These are phyloP conservation scores for Drechslera avenae DNA, from an alignment of 2,329 filamentous ascomycete genomes.

Conservation along the genomic window DNA sequence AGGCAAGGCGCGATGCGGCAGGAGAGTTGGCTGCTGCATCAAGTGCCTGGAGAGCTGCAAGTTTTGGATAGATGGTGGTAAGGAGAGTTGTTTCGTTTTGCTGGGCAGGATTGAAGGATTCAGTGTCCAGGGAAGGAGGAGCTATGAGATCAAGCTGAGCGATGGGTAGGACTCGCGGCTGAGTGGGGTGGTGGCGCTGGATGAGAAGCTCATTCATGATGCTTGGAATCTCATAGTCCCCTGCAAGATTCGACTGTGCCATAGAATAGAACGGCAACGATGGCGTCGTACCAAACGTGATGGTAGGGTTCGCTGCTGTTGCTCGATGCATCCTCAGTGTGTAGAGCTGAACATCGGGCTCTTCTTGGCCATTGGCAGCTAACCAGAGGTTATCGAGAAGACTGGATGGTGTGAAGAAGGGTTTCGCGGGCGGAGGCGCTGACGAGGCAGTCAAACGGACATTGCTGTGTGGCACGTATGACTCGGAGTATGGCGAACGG, in stretches of 20 bases:
- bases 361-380: conserved; percentile 69
- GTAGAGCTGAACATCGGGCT: conserved; percentile 44
- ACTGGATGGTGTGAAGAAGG: conserved; percentile 58
- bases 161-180: conserved; percentile 48
- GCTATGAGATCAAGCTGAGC: conserved; percentile 47
- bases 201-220: conserved; percentile 49
- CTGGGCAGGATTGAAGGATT: conserved; percentile 35
- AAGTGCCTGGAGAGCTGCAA: conserved; percentile 54
- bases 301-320: conserved; percentile 48
- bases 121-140: conserved; percentile 42
- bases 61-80: conserved; percentile 54
- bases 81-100: conserved; percentile 42
- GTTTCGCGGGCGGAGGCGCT: conserved; percentile 32
- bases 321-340: conserved; percentile 53
- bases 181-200: conserved; percentile 47
- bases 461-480: conserved; percentile 48
- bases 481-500: conserved; percentile 65
- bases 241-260: conserved; percentile 59
- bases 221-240: conserved; percentile 59
- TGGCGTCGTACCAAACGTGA: conserved; percentile 70
- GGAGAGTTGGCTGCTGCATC: conserved; percentile 54
- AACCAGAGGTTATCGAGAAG: conserved; percentile 71
- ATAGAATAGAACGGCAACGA: conserved; percentile 74
- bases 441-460: conserved; percentile 34
- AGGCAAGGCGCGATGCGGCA: conserved; percentile 59